Percentiles rank a stretch among this genome's conserved stretches.
Conservation (phyloP, 2,329 filamentous ascomycete genomes). For the Acrocalymma vagum region DNA sequence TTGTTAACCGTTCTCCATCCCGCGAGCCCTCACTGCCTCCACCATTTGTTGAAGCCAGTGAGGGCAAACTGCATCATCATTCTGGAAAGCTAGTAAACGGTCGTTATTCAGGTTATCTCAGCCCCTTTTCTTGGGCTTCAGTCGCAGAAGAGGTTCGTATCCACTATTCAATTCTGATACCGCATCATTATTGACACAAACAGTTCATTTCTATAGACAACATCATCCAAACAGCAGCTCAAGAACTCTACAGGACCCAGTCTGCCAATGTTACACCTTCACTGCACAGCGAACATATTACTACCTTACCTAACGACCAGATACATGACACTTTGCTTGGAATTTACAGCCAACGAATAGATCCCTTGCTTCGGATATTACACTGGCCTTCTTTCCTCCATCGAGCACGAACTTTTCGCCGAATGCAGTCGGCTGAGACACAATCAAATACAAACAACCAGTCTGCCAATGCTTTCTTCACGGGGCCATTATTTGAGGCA, state of each 20-base stretch:
- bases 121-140: constrained; percentile 29
- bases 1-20: constrained; percentile 25
- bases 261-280: too few relatives aligned
- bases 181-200: neutral
- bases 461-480: constrained; percentile 11
- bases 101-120: constrained; percentile 19
- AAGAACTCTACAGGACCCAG: constrained; percentile 4
- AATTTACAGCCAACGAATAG: constrained; percentile 24
- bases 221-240: constrained; percentile 2
- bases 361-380: constrained; percentile 26
- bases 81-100: constrained; percentile 17
- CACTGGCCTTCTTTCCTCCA: constrained; percentile 30
- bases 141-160: constrained; percentile 23
- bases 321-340: constrained; percentile 23
- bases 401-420: constrained; percentile 12
- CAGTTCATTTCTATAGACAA: constrained; percentile 13
- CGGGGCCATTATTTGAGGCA: constrained; percentile 11
- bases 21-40: constrained; percentile 21
- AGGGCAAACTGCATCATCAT: constrained; percentile 1
- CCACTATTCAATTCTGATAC: neutral
- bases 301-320: constrained; percentile 18
- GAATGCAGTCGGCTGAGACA: constrained; percentile 4
- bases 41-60: constrained; percentile 13
- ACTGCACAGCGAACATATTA: too few relatives aligned
- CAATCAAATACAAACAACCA: constrained; percentile 5